Conservation (phyloP, 2,329 filamentous ascomycete species). For the Phialemoniopsis sp. region DNA sequence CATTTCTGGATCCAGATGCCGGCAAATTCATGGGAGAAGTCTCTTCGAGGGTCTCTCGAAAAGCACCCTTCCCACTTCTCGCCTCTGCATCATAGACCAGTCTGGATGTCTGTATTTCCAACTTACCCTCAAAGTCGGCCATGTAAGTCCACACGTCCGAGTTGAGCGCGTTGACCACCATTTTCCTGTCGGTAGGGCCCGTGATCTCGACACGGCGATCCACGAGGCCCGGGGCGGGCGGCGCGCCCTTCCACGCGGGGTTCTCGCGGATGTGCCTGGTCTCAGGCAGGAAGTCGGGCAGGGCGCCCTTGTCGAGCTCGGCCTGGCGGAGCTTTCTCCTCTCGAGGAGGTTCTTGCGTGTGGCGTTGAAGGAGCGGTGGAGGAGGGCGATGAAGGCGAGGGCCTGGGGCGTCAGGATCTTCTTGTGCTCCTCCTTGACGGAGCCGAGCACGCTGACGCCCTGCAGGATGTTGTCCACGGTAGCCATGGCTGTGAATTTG, state of each 20-base stretch:
- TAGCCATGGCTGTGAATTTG: slow-evolving; percentile 51
- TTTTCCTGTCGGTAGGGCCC: slow-evolving; percentile 94
- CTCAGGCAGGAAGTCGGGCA: slow-evolving; percentile 94
- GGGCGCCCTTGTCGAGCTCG: slow-evolving; percentile 83
- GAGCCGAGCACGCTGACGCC: slow-evolving; percentile 83
- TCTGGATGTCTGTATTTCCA: no score
- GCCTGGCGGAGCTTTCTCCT: slow-evolving; percentile 82
- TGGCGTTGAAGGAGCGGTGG: slow-evolving; percentile 89
- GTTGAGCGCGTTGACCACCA: slow-evolving; percentile 97
- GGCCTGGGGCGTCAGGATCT: slow-evolving; percentile 89
- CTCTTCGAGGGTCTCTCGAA: no score
- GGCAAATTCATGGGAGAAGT: no score
- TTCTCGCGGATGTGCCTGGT: slow-evolving; percentile 94
- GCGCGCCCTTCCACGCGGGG: slow-evolving; percentile 86
- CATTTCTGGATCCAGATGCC: no score
- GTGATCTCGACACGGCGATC: slow-evolving; percentile 97
- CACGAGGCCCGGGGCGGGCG: slow-evolving; percentile 85
- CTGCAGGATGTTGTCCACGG: slow-evolving; percentile 73
- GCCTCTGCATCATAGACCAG: background rate
- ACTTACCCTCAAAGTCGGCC: slow-evolving; percentile 94
- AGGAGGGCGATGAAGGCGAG: slow-evolving; percentile 90
- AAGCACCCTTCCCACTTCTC: slow-evolving; percentile 3
- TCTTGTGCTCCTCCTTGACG: slow-evolving; percentile 73
- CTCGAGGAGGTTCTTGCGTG: slow-evolving; percentile 84
- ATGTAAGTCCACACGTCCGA: slow-evolving; percentile 98